These are phyloP conservation scores for Casuarina cunninghamiana DNA, from an alignment of 306 rosid genomes.

Conservation along the genomic window DNA sequence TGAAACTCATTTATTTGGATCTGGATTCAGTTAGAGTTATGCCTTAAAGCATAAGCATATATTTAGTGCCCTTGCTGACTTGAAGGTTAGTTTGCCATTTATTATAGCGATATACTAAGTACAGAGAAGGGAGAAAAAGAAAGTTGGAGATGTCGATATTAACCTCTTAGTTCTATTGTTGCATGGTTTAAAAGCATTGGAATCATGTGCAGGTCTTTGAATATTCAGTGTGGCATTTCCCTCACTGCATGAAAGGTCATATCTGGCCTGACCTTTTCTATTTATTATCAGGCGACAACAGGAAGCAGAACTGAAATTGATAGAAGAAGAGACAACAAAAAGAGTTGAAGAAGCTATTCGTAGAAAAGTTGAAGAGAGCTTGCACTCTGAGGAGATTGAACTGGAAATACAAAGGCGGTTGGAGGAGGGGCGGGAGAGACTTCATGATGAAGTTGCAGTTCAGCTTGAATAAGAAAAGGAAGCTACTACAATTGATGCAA, in stretches of 20 bases:
- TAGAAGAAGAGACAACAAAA: conserved; percentile 81
- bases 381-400: conserved; percentile 58
- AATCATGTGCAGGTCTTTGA: background rate
- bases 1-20: conserved; percentile 96
- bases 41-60: conserved; percentile 92
- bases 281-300: conserved; percentile 60
- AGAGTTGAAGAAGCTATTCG: conserved; percentile 76
- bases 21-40: conserved; percentile 97
- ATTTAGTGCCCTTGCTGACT: conserved; percentile 62
- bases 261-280: conserved; percentile 44
- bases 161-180: conserved; percentile 26
- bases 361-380: conserved; percentile 66
- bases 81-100: conserved; percentile 84
- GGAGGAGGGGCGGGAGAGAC: conserved; percentile 70
- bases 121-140: conserved; percentile 21
- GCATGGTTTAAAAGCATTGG: conserved; percentile 33
- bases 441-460: conserved; percentile 58
- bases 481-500: conserved; percentile 70
- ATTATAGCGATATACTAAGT: conserved; percentile 47
- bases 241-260: conserved; percentile 31
- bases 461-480: conserved; percentile 80
- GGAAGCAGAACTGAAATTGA: conserved; percentile 64
- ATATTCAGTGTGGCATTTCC: conserved; percentile 24
- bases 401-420: conserved; percentile 62
- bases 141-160: conserved; percentile 30